phyloP scores from a whole-genome alignment of 2,329 filamentous ascomycete species.

The Aspergillus sp. region DNA sequence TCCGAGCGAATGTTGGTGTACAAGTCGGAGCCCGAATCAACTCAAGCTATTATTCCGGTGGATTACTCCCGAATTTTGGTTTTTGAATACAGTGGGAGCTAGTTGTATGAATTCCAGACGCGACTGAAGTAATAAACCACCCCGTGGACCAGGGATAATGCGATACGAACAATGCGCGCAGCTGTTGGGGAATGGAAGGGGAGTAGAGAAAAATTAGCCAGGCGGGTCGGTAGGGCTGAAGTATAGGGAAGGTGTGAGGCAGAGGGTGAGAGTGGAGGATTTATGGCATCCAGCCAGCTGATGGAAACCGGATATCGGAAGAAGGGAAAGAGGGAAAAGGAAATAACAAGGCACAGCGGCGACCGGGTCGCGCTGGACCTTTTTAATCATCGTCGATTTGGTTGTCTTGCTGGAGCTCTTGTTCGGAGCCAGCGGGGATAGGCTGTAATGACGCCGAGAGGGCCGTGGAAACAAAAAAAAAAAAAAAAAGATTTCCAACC shows the following conservation, averaged over 20 bases:
- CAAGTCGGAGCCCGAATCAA: not conserved
- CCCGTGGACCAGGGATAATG: not conserved
- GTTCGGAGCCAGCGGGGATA: conserved; percentile 32
- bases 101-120: not conserved
- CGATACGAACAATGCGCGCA: not conserved
- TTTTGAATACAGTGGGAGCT: not conserved
- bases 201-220: conserved; percentile 1
- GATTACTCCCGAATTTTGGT: not conserved
- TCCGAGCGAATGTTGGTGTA: not conserved
- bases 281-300: conserved; percentile 4
- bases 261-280: not conserved
- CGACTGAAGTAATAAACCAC: not conserved
- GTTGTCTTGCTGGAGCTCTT: conserved; percentile 11
- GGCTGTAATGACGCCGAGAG: conserved; percentile 20
- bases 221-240: conserved; percentile 17
- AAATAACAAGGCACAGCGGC: not conserved
- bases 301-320: conserved; percentile 2
- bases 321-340: not conserved
- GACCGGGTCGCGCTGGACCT: conserved; percentile 5
- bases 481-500: too few relatives aligned
- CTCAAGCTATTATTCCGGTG: not conserved
- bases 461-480: conserved; percentile 29
- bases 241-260: conserved; percentile 8
- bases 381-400: conserved; percentile 7
- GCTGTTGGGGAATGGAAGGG: not conserved